Evolutionary conservation across 2,329 filamentous ascomycete genomes (phyloP).

Genomic region (Alternaria sp.): DNA sequence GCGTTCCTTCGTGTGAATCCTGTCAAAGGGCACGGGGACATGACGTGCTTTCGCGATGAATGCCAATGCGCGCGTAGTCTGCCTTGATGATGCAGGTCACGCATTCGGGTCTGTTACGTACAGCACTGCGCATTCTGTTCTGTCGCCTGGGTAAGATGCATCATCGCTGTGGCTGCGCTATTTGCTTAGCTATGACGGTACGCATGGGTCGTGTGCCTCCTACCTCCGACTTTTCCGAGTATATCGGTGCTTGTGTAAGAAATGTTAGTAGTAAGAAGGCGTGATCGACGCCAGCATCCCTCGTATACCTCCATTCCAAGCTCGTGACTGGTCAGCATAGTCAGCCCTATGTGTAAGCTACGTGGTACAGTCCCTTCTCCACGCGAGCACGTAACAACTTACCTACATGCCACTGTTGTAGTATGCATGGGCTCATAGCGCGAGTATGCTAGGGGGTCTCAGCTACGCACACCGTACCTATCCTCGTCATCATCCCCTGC

Average conservation of each 20-base stretch:
- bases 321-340: constrained; percentile 5
- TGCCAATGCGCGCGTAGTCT: not conserved
- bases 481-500: not conserved
- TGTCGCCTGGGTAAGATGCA: not conserved
- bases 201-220: not conserved
- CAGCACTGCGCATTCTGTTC: not conserved
- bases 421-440: not conserved
- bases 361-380: not conserved
- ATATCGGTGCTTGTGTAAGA: not conserved
- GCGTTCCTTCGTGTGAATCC: not conserved
- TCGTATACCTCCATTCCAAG: not conserved
- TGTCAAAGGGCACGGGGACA: not conserved
- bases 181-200: not conserved
- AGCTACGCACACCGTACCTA: constrained; percentile 5
- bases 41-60: not conserved
- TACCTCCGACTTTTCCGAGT: not conserved
- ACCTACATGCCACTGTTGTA: not conserved
- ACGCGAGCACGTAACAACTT: not conserved
- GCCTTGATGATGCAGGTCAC: not conserved
- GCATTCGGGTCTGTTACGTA: not conserved
- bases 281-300: constrained; percentile 11
- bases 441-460: constrained; percentile 1
- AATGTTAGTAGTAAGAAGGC: not conserved
- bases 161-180: not conserved
- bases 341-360: constrained; percentile 9